Conservation (phyloP, 2,329 filamentous ascomycete genomes). For the Orbilia javanica region DNA sequence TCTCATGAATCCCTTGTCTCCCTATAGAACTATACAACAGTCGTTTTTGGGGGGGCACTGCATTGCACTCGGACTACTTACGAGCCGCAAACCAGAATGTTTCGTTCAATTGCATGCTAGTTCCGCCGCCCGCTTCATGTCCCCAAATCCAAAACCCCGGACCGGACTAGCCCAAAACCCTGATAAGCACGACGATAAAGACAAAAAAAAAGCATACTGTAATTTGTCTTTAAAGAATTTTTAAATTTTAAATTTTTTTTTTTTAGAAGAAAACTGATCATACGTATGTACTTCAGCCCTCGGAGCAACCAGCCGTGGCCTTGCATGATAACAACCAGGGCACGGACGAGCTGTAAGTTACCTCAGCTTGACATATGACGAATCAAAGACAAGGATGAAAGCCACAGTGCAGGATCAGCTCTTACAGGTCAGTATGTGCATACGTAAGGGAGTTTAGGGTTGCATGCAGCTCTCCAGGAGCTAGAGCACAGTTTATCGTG, state of each 20-base stretch:
- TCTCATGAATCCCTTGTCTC: no score
- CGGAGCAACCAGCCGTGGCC: not conserved
- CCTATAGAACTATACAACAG: no score
- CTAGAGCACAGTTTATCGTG: no score
- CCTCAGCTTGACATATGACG: not conserved
- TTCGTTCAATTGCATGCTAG: not conserved
- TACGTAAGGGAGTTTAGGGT: not conserved
- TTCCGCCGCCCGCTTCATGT: no score
- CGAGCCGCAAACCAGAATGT: no score
- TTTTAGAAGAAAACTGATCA: no score
- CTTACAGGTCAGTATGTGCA: no score
- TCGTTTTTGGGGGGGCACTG: no score
- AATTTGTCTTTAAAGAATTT: no score
- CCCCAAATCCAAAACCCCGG: no score
- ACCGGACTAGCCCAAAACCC: no score
- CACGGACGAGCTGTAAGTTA: not conserved
- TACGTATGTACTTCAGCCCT: not conserved
- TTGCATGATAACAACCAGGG: not conserved
- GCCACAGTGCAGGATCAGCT: not conserved
- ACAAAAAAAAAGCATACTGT: not conserved
- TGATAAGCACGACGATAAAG: not conserved
- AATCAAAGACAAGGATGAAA: constrained; percentile 8
- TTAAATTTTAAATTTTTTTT: no score
- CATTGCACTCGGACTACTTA: not conserved
- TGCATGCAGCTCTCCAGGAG: not conserved